phyloP scores from a whole-genome alignment of 2,329 filamentous ascomycete genomes.

The Botrytis squamosa region DNA sequence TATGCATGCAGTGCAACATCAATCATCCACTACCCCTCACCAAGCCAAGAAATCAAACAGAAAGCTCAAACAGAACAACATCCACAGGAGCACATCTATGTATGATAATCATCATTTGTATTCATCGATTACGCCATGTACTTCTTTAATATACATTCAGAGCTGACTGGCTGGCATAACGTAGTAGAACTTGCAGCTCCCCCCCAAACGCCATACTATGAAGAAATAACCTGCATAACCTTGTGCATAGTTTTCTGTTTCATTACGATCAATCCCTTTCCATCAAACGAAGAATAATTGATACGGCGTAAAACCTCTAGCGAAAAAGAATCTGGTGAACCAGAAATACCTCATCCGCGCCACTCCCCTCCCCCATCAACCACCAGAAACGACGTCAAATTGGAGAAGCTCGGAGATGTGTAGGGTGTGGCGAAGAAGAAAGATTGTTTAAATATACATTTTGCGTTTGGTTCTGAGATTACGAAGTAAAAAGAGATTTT shows the following conservation, averaged over 20 bases:
- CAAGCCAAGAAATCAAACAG: not conserved
- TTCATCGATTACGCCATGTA: slow-evolving; percentile 1
- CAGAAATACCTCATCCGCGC: not conserved
- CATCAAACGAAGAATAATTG: not conserved
- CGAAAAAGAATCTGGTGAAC: not conserved
- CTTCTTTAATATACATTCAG: slow-evolving; percentile 19
- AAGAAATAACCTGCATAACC: slow-evolving; percentile 17
- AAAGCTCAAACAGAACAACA: not conserved
- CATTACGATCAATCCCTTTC: slow-evolving; percentile 9
- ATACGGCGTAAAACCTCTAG: not conserved
- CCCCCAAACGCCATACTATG: slow-evolving; percentile 25
- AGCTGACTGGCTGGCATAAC: not conserved
- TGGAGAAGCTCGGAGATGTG: not conserved
- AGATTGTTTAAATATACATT: slow-evolving; percentile 15
- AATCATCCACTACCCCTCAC: not conserved
- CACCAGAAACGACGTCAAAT: not conserved
- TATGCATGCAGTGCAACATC: not conserved
- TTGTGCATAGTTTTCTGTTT: slow-evolving; percentile 22
- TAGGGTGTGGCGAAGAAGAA: not conserved
- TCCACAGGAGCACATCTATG: not conserved
- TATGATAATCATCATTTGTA: slow-evolving; percentile 4
- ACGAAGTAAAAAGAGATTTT: slow-evolving; percentile 1
- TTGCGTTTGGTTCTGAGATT: not conserved
- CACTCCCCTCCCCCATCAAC: not conserved
- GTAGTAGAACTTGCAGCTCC: not conserved